A percentile compares a stretch with the other conserved stretches of the same genome.
Conservation (phyloP, 805 yeast species). For the Hermanozyma aechmeae region DNA sequence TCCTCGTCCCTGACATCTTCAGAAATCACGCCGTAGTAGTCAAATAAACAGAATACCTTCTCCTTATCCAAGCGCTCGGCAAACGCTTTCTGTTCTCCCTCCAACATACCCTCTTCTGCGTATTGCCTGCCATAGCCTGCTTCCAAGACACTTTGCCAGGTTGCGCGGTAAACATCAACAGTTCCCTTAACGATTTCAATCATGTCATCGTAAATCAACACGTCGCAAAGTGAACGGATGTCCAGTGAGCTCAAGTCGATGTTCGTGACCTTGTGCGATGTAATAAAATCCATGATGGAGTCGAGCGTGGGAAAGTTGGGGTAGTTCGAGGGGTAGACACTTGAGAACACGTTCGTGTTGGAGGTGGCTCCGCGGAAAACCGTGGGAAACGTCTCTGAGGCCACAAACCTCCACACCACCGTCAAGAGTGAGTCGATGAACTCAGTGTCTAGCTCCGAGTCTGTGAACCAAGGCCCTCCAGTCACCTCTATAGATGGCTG, state of each 20-base stretch:
- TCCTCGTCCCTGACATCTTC: conserved; percentile 28
- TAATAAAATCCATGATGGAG: conserved; percentile 67
- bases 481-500: conserved; percentile 95
- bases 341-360: conserved; percentile 32
- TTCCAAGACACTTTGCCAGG: conserved; percentile 74
- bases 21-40: conserved; percentile 29
- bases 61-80: conserved; percentile 6
- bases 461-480: conserved; percentile 99
- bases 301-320: conserved; percentile 62
- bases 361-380: conserved; percentile 42
- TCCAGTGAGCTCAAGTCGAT: conserved; percentile 71
- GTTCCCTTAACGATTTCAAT: conserved; percentile 51
- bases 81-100: conserved; percentile 5
- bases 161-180: conserved; percentile 63
- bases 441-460: conserved; percentile 87
- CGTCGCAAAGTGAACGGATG: conserved; percentile 78
- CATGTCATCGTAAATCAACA: conserved; percentile 77
- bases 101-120: conserved; percentile 10
- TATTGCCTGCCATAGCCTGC: conserved; percentile 44
- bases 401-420: conserved; percentile 82
- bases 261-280: conserved; percentile 62
- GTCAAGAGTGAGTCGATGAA: conserved; percentile 78
- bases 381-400: conserved; percentile 66
- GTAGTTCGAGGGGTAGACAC: conserved; percentile 48
- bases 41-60: conserved; percentile 30